Conservation (phyloP, 352 stramenopile species). For the Aphanomyces invadans region DNA sequence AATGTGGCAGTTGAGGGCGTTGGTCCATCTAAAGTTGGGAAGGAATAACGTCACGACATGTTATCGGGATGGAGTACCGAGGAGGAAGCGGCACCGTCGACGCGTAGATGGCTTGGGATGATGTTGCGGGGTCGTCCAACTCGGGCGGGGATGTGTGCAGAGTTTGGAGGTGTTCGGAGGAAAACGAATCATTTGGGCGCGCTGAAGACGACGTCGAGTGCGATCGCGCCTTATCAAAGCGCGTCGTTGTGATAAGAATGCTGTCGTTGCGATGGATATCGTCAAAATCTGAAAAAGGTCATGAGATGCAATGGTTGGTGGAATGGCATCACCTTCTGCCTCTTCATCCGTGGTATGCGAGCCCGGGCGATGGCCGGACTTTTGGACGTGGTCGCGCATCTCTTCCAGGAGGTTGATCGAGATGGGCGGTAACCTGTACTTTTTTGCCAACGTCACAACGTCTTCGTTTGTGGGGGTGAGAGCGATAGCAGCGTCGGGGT, state of each 20-base stretch:
- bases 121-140: constrained; percentile 2
- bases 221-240: not conserved
- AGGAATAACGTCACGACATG: not conserved
- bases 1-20: constrained; percentile 75
- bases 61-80: constrained; percentile 25
- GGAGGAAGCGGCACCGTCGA: constrained; percentile 57
- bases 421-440: constrained; percentile 42
- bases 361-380: constrained; percentile 4
- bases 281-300: constrained; percentile 3
- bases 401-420: constrained; percentile 76
- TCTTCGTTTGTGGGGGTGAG: constrained; percentile 66
- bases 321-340: not conserved
- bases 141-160: constrained; percentile 20
- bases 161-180: constrained; percentile 9
- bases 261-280: not conserved
- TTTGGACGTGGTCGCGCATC: constrained; percentile 75
- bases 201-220: not conserved
- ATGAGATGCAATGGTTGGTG: not conserved
- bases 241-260: not conserved
- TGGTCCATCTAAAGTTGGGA: constrained; percentile 45
- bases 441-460: constrained; percentile 61
- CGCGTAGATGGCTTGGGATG: constrained; percentile 13
- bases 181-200: constrained; percentile 6
- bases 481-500: constrained; percentile 71
- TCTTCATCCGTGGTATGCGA: constrained; percentile 11